Percentiles rank a stretch among this genome's conserved stretches.
Evolutionary conservation across 2,329 filamentous ascomycete species (phyloP).

Genomic region (Trichoderma guizhouense): DNA sequence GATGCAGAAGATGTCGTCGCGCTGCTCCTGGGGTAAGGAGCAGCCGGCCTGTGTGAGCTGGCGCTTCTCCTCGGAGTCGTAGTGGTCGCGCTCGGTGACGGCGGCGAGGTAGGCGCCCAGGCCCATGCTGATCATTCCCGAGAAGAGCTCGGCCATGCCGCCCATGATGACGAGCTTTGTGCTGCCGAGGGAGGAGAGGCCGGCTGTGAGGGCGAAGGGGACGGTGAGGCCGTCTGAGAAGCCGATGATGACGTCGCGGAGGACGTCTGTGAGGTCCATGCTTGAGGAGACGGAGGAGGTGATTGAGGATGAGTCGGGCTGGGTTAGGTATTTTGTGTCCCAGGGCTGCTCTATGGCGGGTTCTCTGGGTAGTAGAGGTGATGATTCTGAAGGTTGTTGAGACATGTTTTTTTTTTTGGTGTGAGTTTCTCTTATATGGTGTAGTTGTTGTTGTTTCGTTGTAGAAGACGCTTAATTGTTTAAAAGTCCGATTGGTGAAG

Average conservation of each 20-base stretch:
- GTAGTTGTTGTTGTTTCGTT: not conserved
- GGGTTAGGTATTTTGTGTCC: slow-evolving; percentile 25
- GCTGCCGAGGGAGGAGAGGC: slow-evolving; percentile 63
- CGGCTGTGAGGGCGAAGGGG: slow-evolving; percentile 74
- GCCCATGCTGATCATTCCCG: slow-evolving; percentile 75
- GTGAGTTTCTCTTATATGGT: not conserved
- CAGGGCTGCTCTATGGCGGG: slow-evolving; percentile 29
- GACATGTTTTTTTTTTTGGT: slow-evolving; percentile 26
- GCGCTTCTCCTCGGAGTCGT: slow-evolving; percentile 46
- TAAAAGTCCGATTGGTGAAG: not conserved
- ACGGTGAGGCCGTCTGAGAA: slow-evolving; percentile 77
- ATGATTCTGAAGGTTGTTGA: slow-evolving; percentile 27
- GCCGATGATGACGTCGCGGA: slow-evolving; percentile 68
- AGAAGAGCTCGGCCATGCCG: slow-evolving; percentile 71
- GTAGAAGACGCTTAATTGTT: not conserved
- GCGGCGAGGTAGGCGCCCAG: slow-evolving; percentile 70
- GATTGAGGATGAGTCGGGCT: slow-evolving; percentile 22
- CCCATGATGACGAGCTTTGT: slow-evolving; percentile 67
- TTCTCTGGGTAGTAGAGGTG: slow-evolving; percentile 33
- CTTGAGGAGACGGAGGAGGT: slow-evolving; percentile 23
- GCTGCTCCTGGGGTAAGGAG: slow-evolving; percentile 42
- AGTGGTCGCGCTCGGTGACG: slow-evolving; percentile 51
- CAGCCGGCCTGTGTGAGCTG: slow-evolving; percentile 42
- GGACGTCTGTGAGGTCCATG: slow-evolving; percentile 41
- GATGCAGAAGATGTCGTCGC: slow-evolving; percentile 48